Evolutionary conservation across 1,284 basidiomycete species (phyloP), one percentile per base, ranked within the genome.

Genomic region (Tilletia indica): DNA sequence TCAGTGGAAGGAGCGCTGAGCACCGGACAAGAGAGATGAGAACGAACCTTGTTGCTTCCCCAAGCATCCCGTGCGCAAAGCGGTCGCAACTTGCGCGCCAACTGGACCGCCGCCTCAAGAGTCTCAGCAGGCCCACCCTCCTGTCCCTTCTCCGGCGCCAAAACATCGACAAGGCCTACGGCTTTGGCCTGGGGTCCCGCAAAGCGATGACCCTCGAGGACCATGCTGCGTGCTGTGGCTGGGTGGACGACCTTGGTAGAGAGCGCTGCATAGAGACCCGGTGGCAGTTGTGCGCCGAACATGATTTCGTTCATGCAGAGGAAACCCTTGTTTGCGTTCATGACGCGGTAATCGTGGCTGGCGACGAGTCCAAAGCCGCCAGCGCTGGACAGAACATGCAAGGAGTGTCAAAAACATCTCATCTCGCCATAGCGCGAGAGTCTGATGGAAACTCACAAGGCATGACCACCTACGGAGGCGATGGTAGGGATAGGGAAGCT

Each of bases 391-490:
- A 31, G 25, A 58, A 9, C 3, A 49, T 45, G 9, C 11, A 42
- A 51, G 58, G 42, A 8, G 42, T 45, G 42, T 45, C 14, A 45
- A 14, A 45, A 45, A 45, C 25, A 45, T 45, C 42, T 14, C 6
- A 9, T 45, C 42, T 14, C 42, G 51, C 6, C 21, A 25, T 3
- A 19, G 21, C 19, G 12, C 8, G n/a, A 19, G 51, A 34, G 31
- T n/a, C 8, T 16, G 12, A 19, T 19, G 34, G 14, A 16, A 39
- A 38, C 61, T 64, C 36, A 69, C 58, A 93, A 97, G 71, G 90
- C 91, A 82, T 97, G 94, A 0, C 94, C 94, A 81, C 95, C 96
- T 80, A 97, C 89, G 2, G 93, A 92, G 39, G 93, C 92, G 74
- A 97, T 88, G 4, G 91, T 92, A 58, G 86, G 78, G 70, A 87